phyloP scores from a whole-genome alignment of 257 asterid species.

The Asclepias syriaca region DNA sequence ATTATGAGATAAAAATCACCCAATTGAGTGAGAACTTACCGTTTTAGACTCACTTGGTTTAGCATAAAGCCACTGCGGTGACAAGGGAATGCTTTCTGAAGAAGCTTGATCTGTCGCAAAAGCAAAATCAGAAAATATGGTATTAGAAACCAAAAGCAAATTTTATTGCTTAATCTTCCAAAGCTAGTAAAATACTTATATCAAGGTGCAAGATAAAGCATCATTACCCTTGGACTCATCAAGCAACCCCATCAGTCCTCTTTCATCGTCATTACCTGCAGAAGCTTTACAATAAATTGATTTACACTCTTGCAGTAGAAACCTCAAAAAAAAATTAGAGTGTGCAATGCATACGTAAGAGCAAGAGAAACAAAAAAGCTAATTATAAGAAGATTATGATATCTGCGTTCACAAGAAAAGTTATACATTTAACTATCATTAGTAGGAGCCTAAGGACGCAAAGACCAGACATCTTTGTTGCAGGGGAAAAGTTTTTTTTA shows the following conservation, averaged over 20 bases:
- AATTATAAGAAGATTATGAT: neutral
- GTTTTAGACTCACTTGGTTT: constrained; percentile 71
- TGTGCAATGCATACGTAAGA: neutral
- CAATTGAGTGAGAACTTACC: constrained; percentile 35
- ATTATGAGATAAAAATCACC: neutral
- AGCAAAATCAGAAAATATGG: neutral
- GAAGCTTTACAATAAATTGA: constrained; percentile 22
- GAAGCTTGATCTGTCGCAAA: constrained; percentile 63
- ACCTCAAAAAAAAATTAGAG: neutral
- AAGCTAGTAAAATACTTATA: neutral
- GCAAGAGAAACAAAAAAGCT: neutral
- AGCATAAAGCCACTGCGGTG: constrained; percentile 96
- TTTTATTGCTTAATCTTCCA: neutral
- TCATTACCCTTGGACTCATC: constrained; percentile 76
- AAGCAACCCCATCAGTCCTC: constrained; percentile 47
- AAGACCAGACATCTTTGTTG: neutral
- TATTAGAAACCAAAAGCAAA: neutral
- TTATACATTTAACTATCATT: neutral
- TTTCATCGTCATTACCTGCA: constrained; percentile 74
- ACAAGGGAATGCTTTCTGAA: constrained; percentile 84
- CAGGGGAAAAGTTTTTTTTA: neutral
- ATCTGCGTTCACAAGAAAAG: neutral
- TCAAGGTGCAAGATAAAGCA: constrained; percentile 2
- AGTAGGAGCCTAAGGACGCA: no score
- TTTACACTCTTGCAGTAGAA: constrained; percentile 5